These are phyloP conservation scores for Ochetophila trinervis DNA, from an alignment of 306 rosid species.

Conservation along the genomic window DNA sequence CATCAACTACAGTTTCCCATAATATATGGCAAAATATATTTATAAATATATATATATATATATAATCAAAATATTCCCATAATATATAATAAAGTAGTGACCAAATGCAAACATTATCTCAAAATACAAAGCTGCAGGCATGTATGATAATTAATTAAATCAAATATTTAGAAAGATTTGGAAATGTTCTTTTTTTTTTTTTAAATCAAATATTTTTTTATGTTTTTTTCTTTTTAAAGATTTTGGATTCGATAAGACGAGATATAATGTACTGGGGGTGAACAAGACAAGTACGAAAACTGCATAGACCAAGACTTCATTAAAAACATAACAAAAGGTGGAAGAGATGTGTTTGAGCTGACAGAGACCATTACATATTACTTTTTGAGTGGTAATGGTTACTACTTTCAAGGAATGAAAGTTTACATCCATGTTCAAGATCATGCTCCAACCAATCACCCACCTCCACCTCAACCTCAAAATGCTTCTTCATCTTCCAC, in stretches of 20 bases:
- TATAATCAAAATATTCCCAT: no score
- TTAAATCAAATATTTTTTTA: background rate
- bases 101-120: no score
- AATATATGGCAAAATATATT: no score
- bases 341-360: constrained; percentile 24
- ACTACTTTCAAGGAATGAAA: constrained; percentile 23
- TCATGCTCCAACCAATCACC: background rate
- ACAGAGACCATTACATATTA: constrained; percentile 19
- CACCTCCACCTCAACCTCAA: background rate
- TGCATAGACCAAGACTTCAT: constrained; percentile 21
- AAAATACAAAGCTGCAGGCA: no score
- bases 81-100: no score
- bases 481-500: background rate
- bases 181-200: background rate
- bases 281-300: constrained; percentile 17
- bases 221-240: background rate
- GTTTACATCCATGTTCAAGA: constrained; percentile 7
- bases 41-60: no score
- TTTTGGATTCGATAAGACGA: constrained; percentile 24
- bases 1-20: no score
- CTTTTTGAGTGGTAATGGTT: constrained; percentile 21
- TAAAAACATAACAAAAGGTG: constrained; percentile 20
- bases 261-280: constrained; percentile 22
- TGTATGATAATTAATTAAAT: no score
- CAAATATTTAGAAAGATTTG: no score